Conservation (phyloP, 1,284 basidiomycete species). For the Phylloboletellus chloephorus region DNA sequence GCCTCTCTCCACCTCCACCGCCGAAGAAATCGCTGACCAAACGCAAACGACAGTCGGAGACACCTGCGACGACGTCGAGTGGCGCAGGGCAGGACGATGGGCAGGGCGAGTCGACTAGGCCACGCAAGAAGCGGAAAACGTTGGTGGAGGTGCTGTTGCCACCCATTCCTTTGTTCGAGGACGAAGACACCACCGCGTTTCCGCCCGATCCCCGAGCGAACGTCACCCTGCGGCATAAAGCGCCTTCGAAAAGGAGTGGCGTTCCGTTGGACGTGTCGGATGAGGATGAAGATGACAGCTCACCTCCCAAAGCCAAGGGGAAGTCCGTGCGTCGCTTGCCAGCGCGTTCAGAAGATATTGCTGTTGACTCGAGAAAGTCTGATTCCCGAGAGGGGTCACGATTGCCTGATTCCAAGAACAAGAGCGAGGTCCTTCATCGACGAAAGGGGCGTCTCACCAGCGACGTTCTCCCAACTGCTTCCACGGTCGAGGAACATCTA, state of each 20-base stretch:
- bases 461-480: not conserved
- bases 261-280: constrained; percentile 1
- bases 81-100: not conserved
- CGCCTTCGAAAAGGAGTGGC: not conserved
- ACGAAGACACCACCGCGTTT: not conserved
- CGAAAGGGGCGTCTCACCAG: not conserved
- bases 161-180: constrained; percentile 16
- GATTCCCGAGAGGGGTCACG: not conserved
- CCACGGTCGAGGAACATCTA: constrained; percentile 5
- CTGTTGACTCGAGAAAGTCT: not conserved
- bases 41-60: constrained; percentile 17
- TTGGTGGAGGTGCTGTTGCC: constrained; percentile 9
- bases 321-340: not conserved
- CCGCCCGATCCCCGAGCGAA: not conserved
- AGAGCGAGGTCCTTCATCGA: constrained; percentile 1
- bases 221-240: not conserved
- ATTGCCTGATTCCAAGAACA: not conserved
- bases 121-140: constrained; percentile 21
- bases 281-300: constrained; percentile 7
- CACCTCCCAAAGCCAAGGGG: constrained; percentile 5
- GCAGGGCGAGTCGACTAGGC: constrained; percentile 7
- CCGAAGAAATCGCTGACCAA: constrained; percentile 11
- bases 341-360: not conserved
- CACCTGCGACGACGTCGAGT: not conserved
- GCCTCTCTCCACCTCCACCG: not conserved